These are phyloP conservation scores for Fusarium lateritium DNA, from an alignment of 2,329 filamentous ascomycete genomes.

Conservation along the genomic window DNA sequence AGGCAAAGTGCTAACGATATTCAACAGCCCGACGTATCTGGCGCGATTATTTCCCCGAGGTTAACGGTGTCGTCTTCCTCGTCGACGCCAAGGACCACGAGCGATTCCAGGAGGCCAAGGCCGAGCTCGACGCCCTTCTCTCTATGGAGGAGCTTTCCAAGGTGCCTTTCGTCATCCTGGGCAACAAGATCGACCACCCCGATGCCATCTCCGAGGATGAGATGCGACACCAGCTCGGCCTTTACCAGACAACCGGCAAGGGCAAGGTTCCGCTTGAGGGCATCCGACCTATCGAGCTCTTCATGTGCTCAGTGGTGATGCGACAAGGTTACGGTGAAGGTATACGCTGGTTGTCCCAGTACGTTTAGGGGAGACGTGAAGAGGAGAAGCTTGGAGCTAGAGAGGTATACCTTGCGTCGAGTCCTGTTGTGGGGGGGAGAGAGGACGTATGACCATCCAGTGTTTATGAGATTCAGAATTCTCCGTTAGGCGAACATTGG, in stretches of 20 bases:
- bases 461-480: constrained; percentile 55
- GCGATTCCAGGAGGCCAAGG: constrained; percentile 94
- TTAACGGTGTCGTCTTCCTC: constrained; percentile 96
- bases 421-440: constrained; percentile 33
- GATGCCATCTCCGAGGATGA: constrained; percentile 96
- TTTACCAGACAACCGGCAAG: constrained; percentile 98
- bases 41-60: constrained; percentile 98
- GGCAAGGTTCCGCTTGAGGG: constrained; percentile 93
- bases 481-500: constrained; percentile 54
- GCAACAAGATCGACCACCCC: constrained; percentile 99
- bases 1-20: constrained; percentile 6
- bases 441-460: constrained; percentile 44
- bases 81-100: constrained; percentile 98
- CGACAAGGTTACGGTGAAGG: constrained; percentile 94
- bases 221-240: constrained; percentile 88
- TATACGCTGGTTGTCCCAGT: constrained; percentile 93
- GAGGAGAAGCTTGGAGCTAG: constrained; percentile 17
- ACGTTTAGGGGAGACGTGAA: constrained; percentile 73
- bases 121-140: constrained; percentile 94
- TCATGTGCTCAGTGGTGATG: constrained; percentile 99
- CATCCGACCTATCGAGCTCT: constrained; percentile 95
- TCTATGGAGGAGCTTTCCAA: constrained; percentile 97
- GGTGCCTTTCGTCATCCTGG: constrained; percentile 95
- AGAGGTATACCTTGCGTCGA: constrained; percentile 43
- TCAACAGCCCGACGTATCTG: constrained; percentile 87